These are phyloP conservation scores for Corchorus olitorius DNA, from an alignment of 345 rosid species.

Conservation along the genomic window DNA sequence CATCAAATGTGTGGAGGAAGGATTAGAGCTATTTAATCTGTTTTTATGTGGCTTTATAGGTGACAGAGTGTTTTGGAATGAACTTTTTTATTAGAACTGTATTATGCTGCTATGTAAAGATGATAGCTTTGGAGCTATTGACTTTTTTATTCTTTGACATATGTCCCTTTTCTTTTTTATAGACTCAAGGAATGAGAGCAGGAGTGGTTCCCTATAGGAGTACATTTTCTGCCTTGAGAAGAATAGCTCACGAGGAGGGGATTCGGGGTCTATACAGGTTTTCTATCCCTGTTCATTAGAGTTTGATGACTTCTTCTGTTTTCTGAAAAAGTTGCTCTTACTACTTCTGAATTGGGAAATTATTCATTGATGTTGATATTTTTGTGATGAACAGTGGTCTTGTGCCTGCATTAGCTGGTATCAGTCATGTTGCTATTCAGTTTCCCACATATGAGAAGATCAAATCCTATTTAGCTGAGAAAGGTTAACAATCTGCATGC, in stretches of 20 bases:
- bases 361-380: constrained; percentile 6
- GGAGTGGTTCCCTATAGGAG: constrained; percentile 70
- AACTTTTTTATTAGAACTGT: neutral
- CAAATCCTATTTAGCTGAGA: constrained; percentile 62
- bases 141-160: constrained; percentile 5
- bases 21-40: neutral
- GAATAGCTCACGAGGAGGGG: constrained; percentile 82
- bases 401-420: constrained; percentile 84
- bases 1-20: neutral
- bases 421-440: constrained; percentile 94
- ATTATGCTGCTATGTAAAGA: neutral
- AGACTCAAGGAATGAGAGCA: constrained; percentile 82
- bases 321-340: neutral
- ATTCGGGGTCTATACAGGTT: constrained; percentile 89
- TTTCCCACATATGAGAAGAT: constrained; percentile 81
- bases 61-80: too few species aligned
- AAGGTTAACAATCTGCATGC: constrained; percentile 39
- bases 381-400: constrained; percentile 65
- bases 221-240: constrained; percentile 75
- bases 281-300: neutral
- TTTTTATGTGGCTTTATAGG: neutral
- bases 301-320: constrained; percentile 5
- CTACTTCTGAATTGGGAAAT: neutral
- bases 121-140: constrained; percentile 7
- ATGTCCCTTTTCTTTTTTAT: constrained; percentile 20